phyloP scores from a whole-genome alignment of 73 alveolate genomes.

The Tetrahymena malaccensis region DNA sequence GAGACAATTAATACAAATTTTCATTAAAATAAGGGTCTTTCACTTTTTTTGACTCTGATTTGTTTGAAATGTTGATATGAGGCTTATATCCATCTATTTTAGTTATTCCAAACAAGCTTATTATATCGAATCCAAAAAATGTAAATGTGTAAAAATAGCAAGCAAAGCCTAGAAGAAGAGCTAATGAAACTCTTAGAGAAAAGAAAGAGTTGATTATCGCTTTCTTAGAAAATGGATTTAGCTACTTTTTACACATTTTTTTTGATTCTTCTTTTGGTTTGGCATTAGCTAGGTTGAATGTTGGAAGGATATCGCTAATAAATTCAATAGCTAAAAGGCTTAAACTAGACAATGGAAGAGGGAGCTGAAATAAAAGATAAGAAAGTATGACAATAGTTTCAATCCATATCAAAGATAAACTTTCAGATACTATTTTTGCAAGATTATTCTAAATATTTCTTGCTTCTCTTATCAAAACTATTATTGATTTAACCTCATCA shows the following conservation, averaged over 20 bases:
- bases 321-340: neutral
- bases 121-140: neutral
- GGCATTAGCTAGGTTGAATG: neutral
- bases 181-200: neutral
- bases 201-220: neutral
- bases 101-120: neutral
- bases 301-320: neutral
- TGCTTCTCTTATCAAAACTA: neutral
- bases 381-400: neutral
- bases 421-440: neutral
- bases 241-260: neutral
- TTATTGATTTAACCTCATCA: neutral
- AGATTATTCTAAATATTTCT: neutral
- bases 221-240: neutral
- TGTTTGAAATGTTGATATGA: neutral
- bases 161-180: neutral
- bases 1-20: no score
- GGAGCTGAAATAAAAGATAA: neutral
- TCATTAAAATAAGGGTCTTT: neutral
- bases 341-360: neutral
- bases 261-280: neutral
- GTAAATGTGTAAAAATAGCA: neutral
- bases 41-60: neutral
- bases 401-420: neutral
- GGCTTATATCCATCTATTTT: neutral